A percentile compares a stretch with the other conserved stretches of the same genome.
These are phyloP conservation scores for Aspergillus intermedius DNA, from an alignment of 2,329 filamentous ascomycete species.

Conservation along the genomic window DNA sequence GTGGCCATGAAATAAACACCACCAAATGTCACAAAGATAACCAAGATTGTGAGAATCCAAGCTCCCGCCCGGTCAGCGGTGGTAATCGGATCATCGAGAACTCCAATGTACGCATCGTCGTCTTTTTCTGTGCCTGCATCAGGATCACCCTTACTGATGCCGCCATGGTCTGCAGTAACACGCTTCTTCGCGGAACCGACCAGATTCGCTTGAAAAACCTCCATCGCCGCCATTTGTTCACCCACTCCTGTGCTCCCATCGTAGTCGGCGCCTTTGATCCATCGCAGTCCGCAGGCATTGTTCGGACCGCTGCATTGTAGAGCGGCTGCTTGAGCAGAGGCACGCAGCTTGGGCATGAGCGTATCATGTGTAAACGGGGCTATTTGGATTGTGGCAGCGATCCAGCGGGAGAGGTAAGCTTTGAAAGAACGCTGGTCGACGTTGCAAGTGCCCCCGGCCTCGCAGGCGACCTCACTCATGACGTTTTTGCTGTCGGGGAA, in stretches of 20 bases:
- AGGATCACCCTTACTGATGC: constrained; percentile 45
- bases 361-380: constrained; percentile 47
- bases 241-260: constrained; percentile 59
- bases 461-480: constrained; percentile 54
- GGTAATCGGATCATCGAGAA: constrained; percentile 7
- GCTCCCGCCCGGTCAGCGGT: constrained; percentile 18
- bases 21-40: constrained; percentile 14
- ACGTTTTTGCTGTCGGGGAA: constrained; percentile 39
- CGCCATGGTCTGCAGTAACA: constrained; percentile 45
- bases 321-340: constrained; percentile 31
- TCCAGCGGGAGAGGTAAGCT: constrained; percentile 54
- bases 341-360: constrained; percentile 45
- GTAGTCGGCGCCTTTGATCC: constrained; percentile 44
- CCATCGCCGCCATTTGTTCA: constrained; percentile 64
- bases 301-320: constrained; percentile 18
- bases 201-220: constrained; percentile 55
- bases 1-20: constrained; percentile 17
- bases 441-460: constrained; percentile 47
- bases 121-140: constrained; percentile 30
- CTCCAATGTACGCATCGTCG: constrained; percentile 25
- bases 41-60: constrained; percentile 16
- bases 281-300: constrained; percentile 19
- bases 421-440: constrained; percentile 58
- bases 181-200: constrained; percentile 36
- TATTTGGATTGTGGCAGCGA: constrained; percentile 48